These are phyloP conservation scores for Aspergillus sp. DNA, from an alignment of 2,329 filamentous ascomycete genomes.

Conservation along the genomic window DNA sequence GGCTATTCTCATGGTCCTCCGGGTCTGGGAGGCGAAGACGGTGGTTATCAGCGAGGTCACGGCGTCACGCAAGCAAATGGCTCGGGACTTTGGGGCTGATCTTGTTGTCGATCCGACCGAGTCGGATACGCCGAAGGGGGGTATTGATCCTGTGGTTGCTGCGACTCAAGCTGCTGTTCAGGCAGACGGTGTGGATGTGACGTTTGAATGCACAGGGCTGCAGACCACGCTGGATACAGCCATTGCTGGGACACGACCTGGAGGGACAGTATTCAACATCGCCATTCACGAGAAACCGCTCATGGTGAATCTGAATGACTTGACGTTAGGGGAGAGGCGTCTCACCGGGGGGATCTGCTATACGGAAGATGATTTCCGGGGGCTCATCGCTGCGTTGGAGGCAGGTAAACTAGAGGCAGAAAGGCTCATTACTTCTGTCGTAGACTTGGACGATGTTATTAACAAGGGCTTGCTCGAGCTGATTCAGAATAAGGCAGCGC, in stretches of 20 bases:
- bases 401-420: not conserved
- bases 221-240: not conserved
- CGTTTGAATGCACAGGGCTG: not conserved
- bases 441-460: not conserved
- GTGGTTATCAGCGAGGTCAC: not conserved
- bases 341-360: slow-evolving; percentile 4
- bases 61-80: not conserved
- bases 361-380: not conserved
- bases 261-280: not conserved
- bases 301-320: slow-evolving; percentile 1
- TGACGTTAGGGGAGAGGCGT: not conserved
- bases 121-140: not conserved
- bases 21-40: not conserved
- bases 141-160: not conserved
- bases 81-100: not conserved
- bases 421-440: slow-evolving; percentile 3
- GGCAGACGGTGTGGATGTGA: not conserved
- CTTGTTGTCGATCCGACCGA: not conserved
- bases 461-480: slow-evolving; percentile 3
- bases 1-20: not conserved
- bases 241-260: not conserved
- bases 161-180: not conserved
- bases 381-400: not conserved
- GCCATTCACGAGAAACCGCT: slow-evolving; percentile 5
- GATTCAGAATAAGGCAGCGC: slow-evolving; percentile 1